Evolutionary conservation across 768 basidiomycete species (phyloP), one percentile per base, ranked within the genome.

Genomic region (Pisolithus marmoratus): DNA sequence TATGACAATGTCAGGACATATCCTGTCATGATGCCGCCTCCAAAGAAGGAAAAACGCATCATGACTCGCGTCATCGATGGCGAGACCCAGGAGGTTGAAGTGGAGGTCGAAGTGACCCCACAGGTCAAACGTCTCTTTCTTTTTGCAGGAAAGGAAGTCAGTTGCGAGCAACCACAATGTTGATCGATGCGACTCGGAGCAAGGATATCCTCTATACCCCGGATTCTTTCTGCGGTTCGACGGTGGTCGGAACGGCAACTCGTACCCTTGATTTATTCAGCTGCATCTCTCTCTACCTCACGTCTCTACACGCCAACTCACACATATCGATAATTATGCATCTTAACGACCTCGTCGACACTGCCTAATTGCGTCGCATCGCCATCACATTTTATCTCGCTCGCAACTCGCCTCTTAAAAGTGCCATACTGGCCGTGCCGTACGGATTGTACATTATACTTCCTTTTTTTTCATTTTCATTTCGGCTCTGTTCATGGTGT

Each of bases 1-100:
- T 88, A 87, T 60, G 85, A 87, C 59, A 84, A 84, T 56, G 65
- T 85, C 54, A 78, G 75, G 62, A 85, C 82, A 3, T 89, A 88
- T 58, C 81, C 83, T 15, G 70, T 81, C 53, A 72, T 67, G 66
- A 64, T 64, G 54, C 68, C 77, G 36, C 80, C 77, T n/a, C 69
- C 73, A 41, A 75, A 75, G 69, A 83, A 72, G 63, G 80, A 81
- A 70, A 70, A 70, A 56, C 72, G 72, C 47, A 64, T 72, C 23
- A 79, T 79, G 69, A 74, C 70, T 31, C 67, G 76, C 27, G 63
- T 85, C 38, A 60, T 78, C 51, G 70, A 75, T 37, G 76, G 76
- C 50, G 72, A 81, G 56, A 76, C 79, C 51, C 67, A 73, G 41
- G 78, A 81, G 60, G 67, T 76, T n/a, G 75, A 76, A 61, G 66